Evolutionary conservation across 2,329 filamentous ascomycete species (phyloP), one percentile per base, ranked within the genome.

Genomic region (Fusarium veterinarium): DNA sequence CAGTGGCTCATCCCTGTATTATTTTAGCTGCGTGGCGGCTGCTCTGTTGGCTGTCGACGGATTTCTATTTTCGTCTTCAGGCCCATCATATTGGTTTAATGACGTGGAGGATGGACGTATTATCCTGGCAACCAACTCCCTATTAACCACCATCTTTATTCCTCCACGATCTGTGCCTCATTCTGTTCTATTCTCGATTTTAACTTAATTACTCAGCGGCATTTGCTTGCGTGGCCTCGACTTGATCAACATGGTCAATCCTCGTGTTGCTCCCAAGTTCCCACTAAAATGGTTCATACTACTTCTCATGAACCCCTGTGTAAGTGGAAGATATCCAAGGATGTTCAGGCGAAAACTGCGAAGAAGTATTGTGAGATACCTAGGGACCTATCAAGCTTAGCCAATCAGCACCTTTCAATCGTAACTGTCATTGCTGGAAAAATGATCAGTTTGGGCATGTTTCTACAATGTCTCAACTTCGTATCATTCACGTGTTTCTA

Each of bases 41-140:
- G 41, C 35, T 53, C 53, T 60, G 41, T 51, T 53, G 49, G 51
- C 30, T 63, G 46, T 56, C 20, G 38, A 28, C 25, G 37, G 51
- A 44, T 46, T 57, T 72, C 64, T 71, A 69, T 71, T 71, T 72
- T 71, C 37, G 64, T 61, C 28, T n/a, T 20, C 38, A 45, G 64
- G 49, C 49, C 56, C 46, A 53, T 64, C 52, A 56, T 64, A 37
- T 60, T 52, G 55, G 23, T 37, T 23, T 38, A 70, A 56, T 60
- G 67, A 71, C 68, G 67, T 62, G 62, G 56, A 56, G 35, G 56
- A 23, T 38, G 41, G 38, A 37, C 23, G 20, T 57, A 25, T 48
- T 25, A 45, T 37, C 44, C 28, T 41, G 33, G 45, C 40, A 17
- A 28, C 16, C 45, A 57, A 38, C 46, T 60, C 44, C 65, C 38